phyloP scores from a whole-genome alignment of 208 protist genomes.

The Trypanosoma scelopori region DNA sequence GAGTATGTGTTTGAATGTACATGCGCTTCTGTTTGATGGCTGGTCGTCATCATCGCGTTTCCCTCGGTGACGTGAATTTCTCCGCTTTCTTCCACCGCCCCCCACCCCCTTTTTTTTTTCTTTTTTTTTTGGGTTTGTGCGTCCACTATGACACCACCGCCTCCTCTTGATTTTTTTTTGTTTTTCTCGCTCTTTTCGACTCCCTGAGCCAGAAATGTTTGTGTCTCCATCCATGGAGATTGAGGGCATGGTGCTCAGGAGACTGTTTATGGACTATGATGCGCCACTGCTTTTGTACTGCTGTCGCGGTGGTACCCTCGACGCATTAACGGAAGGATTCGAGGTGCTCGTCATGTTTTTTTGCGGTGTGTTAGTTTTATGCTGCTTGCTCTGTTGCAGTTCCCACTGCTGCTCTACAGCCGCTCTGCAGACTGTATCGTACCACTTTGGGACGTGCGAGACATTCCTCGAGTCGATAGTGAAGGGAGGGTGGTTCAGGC shows the following conservation, averaged over 20 bases:
- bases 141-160: not conserved
- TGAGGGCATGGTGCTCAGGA: not conserved
- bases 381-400: constrained; percentile 8
- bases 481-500: not conserved
- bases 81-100: constrained; percentile 10
- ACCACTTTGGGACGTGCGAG: not conserved
- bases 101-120: constrained; percentile 7
- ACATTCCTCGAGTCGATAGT: not conserved
- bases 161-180: not conserved
- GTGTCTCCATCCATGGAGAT: not conserved
- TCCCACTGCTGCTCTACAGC: constrained; percentile 2
- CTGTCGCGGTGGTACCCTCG: not conserved
- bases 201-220: not conserved
- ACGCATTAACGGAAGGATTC: constrained; percentile 29
- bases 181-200: constrained; percentile 6
- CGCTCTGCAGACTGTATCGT: not conserved
- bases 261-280: constrained; percentile 1
- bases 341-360: constrained; percentile 27
- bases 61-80: not conserved
- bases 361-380: constrained; percentile 9
- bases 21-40: no score
- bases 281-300: not conserved
- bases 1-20: constrained; percentile 9
- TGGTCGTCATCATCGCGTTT: no score
- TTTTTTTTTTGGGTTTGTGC: constrained; percentile 1